These are phyloP conservation scores for Globisporangium megalacanthum DNA, from an alignment of 352 stramenopile genomes.

Conservation along the genomic window DNA sequence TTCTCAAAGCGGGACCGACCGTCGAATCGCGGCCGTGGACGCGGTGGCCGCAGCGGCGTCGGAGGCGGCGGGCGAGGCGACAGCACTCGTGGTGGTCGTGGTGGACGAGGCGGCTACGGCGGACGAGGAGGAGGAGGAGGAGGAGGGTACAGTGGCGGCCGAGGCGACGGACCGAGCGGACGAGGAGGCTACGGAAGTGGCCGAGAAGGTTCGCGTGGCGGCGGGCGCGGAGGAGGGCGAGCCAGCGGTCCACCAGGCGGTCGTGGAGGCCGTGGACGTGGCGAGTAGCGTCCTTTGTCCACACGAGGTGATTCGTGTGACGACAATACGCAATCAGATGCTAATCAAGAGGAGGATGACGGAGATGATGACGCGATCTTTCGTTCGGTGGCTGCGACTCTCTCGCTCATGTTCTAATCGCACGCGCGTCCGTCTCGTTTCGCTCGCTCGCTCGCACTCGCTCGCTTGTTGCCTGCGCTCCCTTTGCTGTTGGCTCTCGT, in stretches of 20 bases:
- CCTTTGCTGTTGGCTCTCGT: too few species aligned
- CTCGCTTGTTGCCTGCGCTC: neutral
- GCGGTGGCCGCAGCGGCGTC: constrained; percentile 51
- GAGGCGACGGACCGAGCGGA: constrained; percentile 12
- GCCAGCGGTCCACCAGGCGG: constrained; percentile 2
- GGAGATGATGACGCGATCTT: neutral
- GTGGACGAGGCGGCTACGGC: constrained; percentile 33
- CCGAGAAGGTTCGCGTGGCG: constrained; percentile 8
- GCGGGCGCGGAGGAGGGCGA: constrained; percentile 12
- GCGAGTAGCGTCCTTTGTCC: neutral
- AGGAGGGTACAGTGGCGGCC: constrained; percentile 19
- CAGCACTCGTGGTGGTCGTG: constrained; percentile 16
- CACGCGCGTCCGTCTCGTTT: neutral
- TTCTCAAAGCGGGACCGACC: constrained; percentile 78
- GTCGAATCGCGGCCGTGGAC: constrained; percentile 63
- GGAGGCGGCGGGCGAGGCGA: constrained; percentile 18
- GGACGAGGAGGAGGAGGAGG: constrained; percentile 31
- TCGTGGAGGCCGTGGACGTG: constrained; percentile 25
- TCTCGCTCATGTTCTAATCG: neutral
- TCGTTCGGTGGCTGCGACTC: neutral
- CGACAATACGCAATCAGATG: too few species aligned
- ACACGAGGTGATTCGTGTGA: too few species aligned
- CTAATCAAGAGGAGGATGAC: too few species aligned
- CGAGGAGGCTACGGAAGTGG: neutral
- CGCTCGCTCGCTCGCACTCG: neutral